These are phyloP conservation scores for Salix purpurea DNA, from an alignment of 345 rosid species.

Conservation along the genomic window DNA sequence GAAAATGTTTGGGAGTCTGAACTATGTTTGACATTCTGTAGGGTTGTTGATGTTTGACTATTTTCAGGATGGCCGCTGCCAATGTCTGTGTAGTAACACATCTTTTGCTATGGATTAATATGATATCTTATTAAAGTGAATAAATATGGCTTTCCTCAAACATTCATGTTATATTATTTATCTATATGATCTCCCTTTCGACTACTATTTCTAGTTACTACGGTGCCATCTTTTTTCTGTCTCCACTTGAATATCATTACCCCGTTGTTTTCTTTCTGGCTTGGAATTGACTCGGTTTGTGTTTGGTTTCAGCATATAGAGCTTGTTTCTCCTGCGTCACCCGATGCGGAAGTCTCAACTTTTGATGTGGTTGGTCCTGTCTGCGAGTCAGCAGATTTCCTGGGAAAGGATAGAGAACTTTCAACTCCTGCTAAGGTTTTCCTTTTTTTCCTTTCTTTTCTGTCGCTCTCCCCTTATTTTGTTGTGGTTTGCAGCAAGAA, in stretches of 20 bases:
- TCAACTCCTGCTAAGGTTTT: slow-evolving; percentile 77
- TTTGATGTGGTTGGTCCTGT: slow-evolving; percentile 99
- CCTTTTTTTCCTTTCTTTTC: background rate
- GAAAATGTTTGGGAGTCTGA: background rate
- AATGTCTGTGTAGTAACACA: background rate
- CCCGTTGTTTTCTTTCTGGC: background rate
- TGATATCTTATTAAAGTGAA: background rate
- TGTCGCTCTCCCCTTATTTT: background rate
- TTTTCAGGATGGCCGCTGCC: background rate
- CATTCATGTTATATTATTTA: background rate
- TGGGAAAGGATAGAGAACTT: slow-evolving; percentile 93
- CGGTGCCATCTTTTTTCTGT: background rate
- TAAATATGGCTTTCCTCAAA: background rate
- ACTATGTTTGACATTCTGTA: background rate
- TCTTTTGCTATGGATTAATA: background rate
- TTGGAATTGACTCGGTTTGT: background rate
- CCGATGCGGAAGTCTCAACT: slow-evolving; percentile 55
- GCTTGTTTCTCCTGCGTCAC: slow-evolving; percentile 71
- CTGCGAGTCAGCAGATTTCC: slow-evolving; percentile 98
- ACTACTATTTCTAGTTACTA: background rate
- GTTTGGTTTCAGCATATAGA: slow-evolving; percentile 74
- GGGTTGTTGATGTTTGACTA: background rate
- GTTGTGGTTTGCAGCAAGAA: background rate
- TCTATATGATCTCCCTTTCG: background rate
- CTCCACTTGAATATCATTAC: background rate